These are phyloP conservation scores for Auricularia cornea DNA, from an alignment of 768 basidiomycete genomes.

Conservation along the genomic window DNA sequence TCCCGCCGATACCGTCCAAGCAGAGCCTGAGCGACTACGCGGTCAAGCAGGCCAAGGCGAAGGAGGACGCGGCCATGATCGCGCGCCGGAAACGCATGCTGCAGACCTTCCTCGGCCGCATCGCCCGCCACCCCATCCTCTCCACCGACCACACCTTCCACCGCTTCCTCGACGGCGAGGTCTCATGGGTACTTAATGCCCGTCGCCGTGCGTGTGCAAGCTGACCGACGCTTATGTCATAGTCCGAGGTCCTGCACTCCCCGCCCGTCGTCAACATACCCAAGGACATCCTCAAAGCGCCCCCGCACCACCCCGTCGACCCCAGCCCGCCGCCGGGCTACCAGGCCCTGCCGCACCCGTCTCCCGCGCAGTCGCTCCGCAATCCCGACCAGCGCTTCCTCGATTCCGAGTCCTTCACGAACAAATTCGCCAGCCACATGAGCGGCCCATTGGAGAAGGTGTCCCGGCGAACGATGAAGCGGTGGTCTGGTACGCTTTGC, in stretches of 20 bases:
- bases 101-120: conserved; percentile 87
- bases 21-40: conserved; percentile 95
- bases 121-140: conserved; percentile 86
- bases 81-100: conserved; percentile 88
- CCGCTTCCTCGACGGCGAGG: conserved; percentile 89
- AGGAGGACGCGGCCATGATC: conserved; percentile 90
- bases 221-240: conserved; percentile 1
- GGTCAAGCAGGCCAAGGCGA: conserved; percentile 91
- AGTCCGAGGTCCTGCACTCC: conserved; percentile 90
- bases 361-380: conserved; percentile 79
- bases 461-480: conserved; percentile 81
- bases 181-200: conserved; percentile 67
- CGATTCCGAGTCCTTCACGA: conserved; percentile 93
- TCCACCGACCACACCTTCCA: conserved; percentile 96
- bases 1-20: conserved; percentile 96
- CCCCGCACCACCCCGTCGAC: conserved; percentile 90
- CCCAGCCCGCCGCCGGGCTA: conserved; percentile 64
- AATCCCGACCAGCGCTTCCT: conserved; percentile 91
- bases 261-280: conserved; percentile 86
- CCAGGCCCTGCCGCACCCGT: conserved; percentile 80
- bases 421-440: conserved; percentile 90
- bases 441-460: conserved; percentile 94
- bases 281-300: conserved; percentile 92
- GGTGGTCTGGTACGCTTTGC: conserved; percentile 76
- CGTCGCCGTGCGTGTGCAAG: conserved; percentile 3